Evolutionary conservation across 139 green algal species (phyloP).

Genomic region (Chlorella sorokiniana): DNA sequence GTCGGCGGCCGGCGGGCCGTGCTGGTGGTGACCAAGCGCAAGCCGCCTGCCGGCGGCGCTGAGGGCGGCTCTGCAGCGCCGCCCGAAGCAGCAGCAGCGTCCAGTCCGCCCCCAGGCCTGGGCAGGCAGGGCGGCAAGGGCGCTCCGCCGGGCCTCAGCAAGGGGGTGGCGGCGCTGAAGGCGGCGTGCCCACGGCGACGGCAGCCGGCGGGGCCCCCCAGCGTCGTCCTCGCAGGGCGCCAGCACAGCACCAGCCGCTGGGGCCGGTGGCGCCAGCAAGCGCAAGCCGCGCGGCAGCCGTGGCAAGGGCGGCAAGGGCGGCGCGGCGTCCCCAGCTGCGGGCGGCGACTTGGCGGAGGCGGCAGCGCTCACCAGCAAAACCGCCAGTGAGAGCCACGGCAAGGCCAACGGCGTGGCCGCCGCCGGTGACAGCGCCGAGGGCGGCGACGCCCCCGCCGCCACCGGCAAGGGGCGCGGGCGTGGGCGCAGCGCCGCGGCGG

Average conservation of each 20-base stretch:
- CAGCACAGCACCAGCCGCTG: background rate
- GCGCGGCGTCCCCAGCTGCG: background rate
- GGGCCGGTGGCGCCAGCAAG: background rate
- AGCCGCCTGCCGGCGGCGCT: background rate
- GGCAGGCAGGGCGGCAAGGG: conserved; percentile 8
- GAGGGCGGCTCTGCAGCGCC: background rate
- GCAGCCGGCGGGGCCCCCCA: too few species aligned
- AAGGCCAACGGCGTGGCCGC: background rate
- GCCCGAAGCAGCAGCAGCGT: background rate
- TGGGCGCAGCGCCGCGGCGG: background rate
- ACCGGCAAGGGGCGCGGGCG: background rate
- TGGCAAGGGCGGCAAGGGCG: conserved; percentile 24
- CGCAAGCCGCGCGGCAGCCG: conserved; percentile 25
- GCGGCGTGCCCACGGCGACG: too few species aligned
- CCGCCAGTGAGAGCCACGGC: too few species aligned
- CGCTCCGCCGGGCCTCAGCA: background rate
- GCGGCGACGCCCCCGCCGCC: background rate
- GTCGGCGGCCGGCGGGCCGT: background rate
- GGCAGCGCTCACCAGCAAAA: background rate
- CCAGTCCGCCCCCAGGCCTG: conserved; percentile 6
- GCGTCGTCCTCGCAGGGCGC: background rate
- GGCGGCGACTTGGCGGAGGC: background rate
- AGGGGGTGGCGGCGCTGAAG: too few species aligned
- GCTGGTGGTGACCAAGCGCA: conserved; percentile 10
- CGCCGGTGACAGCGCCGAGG: background rate